Conservation (phyloP, 1,139 yeast genomes). For the Suhomyces bokatorum region DNA sequence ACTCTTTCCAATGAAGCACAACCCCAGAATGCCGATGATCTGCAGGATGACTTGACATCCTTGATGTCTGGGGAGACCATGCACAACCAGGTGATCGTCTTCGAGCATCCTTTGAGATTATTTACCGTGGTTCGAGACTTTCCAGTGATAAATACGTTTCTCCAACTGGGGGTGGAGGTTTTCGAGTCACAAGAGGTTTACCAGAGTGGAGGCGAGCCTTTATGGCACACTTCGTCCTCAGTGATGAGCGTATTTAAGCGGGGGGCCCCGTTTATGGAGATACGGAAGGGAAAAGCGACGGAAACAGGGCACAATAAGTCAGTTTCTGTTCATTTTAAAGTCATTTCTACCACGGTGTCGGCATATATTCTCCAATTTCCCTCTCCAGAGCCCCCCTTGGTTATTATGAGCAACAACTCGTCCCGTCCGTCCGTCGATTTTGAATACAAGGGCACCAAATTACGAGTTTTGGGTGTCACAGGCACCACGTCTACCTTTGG, state of each 20-base stretch:
- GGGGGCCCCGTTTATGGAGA: slow-evolving; percentile 35
- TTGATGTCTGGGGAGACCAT: slow-evolving; percentile 34
- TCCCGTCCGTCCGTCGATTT: slow-evolving; percentile 39
- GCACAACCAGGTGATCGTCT: slow-evolving; percentile 23
- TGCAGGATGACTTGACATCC: slow-evolving; percentile 5
- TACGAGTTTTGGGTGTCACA: slow-evolving; percentile 37
- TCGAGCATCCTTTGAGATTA: slow-evolving; percentile 22
- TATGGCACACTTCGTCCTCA: slow-evolving; percentile 28
- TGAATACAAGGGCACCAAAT: slow-evolving; percentile 27
- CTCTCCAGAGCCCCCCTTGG: slow-evolving; percentile 19
- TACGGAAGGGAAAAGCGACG: slow-evolving; percentile 19
- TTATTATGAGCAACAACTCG: slow-evolving; percentile 34
- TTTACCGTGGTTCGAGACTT: slow-evolving; percentile 23
- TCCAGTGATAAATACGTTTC: slow-evolving; percentile 6
- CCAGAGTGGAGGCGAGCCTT: slow-evolving; percentile 9
- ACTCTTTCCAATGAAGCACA: background rate
- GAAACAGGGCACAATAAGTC: slow-evolving; percentile 12
- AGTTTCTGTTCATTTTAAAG: slow-evolving; percentile 32
- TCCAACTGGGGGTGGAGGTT: slow-evolving; percentile 32
- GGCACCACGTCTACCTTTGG: slow-evolving; percentile 45
- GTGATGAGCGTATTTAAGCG: slow-evolving; percentile 34
- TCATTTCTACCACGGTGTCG: slow-evolving; percentile 34
- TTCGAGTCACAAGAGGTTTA: slow-evolving; percentile 23
- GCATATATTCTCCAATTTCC: slow-evolving; percentile 34
- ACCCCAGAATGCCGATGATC: background rate